Conservation (phyloP, 2,329 filamentous ascomycete species). For the Arachnomyces sp. region DNA sequence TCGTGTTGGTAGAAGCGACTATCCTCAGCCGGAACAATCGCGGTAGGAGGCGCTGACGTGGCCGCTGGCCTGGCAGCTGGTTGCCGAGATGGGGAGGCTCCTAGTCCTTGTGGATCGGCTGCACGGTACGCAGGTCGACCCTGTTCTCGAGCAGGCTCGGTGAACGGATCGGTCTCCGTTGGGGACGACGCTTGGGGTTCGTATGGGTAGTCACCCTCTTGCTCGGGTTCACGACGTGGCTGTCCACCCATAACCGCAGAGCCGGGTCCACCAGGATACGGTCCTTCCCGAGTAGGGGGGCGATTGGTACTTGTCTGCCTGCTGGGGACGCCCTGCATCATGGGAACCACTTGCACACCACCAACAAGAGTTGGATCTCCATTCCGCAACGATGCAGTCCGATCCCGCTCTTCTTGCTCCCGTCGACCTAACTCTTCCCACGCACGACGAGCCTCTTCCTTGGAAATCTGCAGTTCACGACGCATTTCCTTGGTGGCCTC, state of each 20-base stretch:
- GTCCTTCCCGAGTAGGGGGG: conserved; percentile 39
- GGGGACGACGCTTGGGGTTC: conserved; percentile 43
- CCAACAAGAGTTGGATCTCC: conserved; percentile 84
- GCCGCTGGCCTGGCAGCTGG: conserved; percentile 22
- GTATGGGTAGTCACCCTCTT: conserved; percentile 43
- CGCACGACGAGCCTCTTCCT: conserved; percentile 86
- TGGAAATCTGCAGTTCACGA: conserved; percentile 86
- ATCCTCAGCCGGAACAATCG: conserved; percentile 18
- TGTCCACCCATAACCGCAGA: conserved; percentile 24
- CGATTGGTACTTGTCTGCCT: conserved; percentile 43
- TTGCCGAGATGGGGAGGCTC: conserved; percentile 23
- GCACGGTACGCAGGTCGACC: conserved; percentile 28
- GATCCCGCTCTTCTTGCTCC: conserved; percentile 86
- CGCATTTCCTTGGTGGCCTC: conserved; percentile 82
- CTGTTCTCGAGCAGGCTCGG: conserved; percentile 36
- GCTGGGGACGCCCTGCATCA: conserved; percentile 62
- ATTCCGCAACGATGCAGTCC: conserved; percentile 73
- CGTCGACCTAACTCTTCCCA: conserved; percentile 94
- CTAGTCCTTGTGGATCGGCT: conserved; percentile 24
- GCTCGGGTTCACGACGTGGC: conserved; percentile 22
- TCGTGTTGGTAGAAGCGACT: conserved; percentile 33
- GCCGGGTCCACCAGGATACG: conserved; percentile 30
- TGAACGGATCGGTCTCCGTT: conserved; percentile 56
- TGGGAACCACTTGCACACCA: conserved; percentile 90
- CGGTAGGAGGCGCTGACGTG: conserved; percentile 18